Evolutionary conservation across 768 basidiomycete species (phyloP).

Genomic region (Xerocomus potaroensis): DNA sequence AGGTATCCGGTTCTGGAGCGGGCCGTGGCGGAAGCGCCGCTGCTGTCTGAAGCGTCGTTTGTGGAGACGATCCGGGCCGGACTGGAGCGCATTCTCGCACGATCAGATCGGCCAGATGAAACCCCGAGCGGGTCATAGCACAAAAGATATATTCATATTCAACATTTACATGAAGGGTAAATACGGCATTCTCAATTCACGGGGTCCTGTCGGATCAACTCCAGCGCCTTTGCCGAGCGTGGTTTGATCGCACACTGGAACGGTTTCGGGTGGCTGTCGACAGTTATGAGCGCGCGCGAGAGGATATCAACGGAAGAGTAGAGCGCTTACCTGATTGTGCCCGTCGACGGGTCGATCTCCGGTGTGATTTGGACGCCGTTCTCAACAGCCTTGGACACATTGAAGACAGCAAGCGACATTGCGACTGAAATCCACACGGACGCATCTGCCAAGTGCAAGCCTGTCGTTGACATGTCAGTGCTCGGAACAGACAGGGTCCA

Average conservation of each 20-base stretch:
- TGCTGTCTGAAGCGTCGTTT: slow-evolving; percentile 47
- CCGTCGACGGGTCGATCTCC: slow-evolving; percentile 52
- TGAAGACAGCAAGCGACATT: slow-evolving; percentile 45
- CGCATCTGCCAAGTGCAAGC: slow-evolving; percentile 50
- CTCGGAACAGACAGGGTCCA: no score
- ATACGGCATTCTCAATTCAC: slow-evolving; percentile 12
- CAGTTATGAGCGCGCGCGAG: slow-evolving; percentile 9
- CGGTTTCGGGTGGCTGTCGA: slow-evolving; percentile 53
- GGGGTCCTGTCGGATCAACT: slow-evolving; percentile 48
- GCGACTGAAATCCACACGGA: slow-evolving; percentile 44
- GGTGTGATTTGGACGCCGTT: slow-evolving; percentile 49
- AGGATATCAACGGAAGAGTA: neutral
- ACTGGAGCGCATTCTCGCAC: slow-evolving; percentile 43
- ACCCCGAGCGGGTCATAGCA: no score
- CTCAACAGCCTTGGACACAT: slow-evolving; percentile 42
- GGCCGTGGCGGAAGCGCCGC: slow-evolving; percentile 47
- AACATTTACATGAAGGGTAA: no score
- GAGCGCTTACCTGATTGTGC: slow-evolving; percentile 53
- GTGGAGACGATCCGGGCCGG: slow-evolving; percentile 39
- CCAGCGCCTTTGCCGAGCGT: slow-evolving; percentile 53
- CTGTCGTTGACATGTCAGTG: no score
- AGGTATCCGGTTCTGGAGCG: slow-evolving; percentile 65
- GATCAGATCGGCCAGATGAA: slow-evolving; percentile 18
- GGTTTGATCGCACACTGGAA: slow-evolving; percentile 59
- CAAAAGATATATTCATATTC: no score